phyloP scores from a whole-genome alignment of 805 yeast genomes.

The Diddensiella santjacobensis region DNA sequence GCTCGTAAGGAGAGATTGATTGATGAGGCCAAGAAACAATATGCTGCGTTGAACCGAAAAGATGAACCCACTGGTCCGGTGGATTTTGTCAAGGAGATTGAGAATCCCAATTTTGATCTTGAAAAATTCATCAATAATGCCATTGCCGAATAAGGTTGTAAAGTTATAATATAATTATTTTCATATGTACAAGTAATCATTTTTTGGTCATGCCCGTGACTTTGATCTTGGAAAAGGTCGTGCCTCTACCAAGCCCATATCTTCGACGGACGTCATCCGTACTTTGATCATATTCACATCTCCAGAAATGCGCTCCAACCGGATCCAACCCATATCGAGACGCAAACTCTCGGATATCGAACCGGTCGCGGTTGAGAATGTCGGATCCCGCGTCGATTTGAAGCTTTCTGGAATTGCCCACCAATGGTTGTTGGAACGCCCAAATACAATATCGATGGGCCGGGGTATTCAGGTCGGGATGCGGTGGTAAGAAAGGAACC shows the following conservation, averaged over 20 bases:
- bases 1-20: slow-evolving; percentile 69
- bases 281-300: slow-evolving; percentile 77
- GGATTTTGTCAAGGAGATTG: slow-evolving; percentile 56
- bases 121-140: slow-evolving; percentile 40
- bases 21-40: slow-evolving; percentile 85
- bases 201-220: slow-evolving; percentile 4
- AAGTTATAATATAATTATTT: slow-evolving; percentile 2
- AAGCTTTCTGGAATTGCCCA: not conserved
- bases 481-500: slow-evolving; percentile 70
- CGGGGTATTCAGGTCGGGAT: slow-evolving; percentile 84
- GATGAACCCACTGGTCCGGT: slow-evolving; percentile 33
- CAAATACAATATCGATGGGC: slow-evolving; percentile 80
- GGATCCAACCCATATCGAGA: slow-evolving; percentile 55
- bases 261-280: slow-evolving; percentile 62
- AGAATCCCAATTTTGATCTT: slow-evolving; percentile 87
- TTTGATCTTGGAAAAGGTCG: slow-evolving; percentile 44
- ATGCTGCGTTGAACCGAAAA: slow-evolving; percentile 49
- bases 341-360: slow-evolving; percentile 71
- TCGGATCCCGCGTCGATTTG: slow-evolving; percentile 10
- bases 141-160: slow-evolving; percentile 13
- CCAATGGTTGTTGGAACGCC: slow-evolving; percentile 71
- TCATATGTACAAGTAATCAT: slow-evolving; percentile 2
- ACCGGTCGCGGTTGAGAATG: slow-evolving; percentile 43
- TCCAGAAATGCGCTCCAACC: slow-evolving; percentile 90
- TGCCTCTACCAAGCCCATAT: slow-evolving; percentile 72